Conservation (phyloP, 306 rosid genomes). For the Rosa multiflora region DNA sequence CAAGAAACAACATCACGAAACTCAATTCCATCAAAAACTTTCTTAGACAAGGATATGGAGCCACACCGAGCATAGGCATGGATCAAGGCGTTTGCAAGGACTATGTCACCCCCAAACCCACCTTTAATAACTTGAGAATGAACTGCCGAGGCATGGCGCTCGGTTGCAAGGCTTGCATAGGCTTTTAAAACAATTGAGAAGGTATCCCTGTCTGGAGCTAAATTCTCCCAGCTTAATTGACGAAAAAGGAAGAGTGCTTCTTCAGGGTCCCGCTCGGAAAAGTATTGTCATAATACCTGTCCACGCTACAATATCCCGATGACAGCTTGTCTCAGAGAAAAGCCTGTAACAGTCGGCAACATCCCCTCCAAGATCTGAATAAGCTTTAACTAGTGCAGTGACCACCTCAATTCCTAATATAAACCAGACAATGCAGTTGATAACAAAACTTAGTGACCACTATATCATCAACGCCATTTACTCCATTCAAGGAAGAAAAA, state of each 20-base stretch:
- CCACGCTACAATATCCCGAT: conserved; percentile 77
- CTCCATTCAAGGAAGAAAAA: conserved; percentile 50
- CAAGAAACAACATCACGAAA: conserved; percentile 69
- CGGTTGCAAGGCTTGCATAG: conserved; percentile 68
- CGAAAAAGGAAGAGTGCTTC: conserved; percentile 61
- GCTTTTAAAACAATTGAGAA: conserved; percentile 78
- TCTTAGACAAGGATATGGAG: conserved; percentile 59
- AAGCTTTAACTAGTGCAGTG: conserved; percentile 64
- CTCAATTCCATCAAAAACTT: conserved; percentile 54
- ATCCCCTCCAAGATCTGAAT: conserved; percentile 62
- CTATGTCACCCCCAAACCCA: conserved; percentile 59
- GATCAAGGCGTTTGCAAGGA: conserved; percentile 71
- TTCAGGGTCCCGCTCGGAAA: conserved; percentile 69
- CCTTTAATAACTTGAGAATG: conserved; percentile 69
- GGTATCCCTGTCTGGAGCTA: conserved; percentile 67
- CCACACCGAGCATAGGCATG: conserved; percentile 89
- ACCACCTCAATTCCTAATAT: conserved; percentile 60
- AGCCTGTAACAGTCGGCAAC: conserved; percentile 60
- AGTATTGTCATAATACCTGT: conserved; percentile 69
- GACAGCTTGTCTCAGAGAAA: conserved; percentile 56
- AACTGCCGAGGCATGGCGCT: conserved; percentile 49
- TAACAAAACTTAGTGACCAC: conserved; percentile 42
- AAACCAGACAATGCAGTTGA: conserved; percentile 67
- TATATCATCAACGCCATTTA: conserved; percentile 26
- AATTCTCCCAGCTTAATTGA: conserved; percentile 50